Evolutionary conservation across 1,139 yeast genomes (phyloP), one percentile per base, ranked within the genome.

Genomic region (Kodamaea arcana): DNA sequence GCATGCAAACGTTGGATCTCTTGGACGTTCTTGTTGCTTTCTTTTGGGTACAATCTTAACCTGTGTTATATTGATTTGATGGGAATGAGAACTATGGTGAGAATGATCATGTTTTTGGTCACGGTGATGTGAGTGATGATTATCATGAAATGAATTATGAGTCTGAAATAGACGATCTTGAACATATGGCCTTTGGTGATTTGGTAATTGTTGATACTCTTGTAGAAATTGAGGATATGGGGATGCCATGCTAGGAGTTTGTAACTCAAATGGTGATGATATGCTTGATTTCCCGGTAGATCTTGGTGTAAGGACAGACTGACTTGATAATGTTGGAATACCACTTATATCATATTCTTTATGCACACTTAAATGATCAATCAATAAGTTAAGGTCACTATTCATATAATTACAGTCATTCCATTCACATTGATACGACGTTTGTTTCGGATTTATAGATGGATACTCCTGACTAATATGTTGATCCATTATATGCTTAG

Each of bases 351-450:
- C 31, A 16, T 13, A 13, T 7, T 12, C 15, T 13, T 78, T 83
- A 30, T 69, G 72, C 11, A 69, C 58, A 34, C 76, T 73, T 36
- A 85, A 67, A 57, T 86, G 95, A 32, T 69, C 62, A 14, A 83
- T 58, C 28, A 86, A 62, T 3, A 72, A 56, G 27, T 75, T 62
- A 29, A 80, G 52, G 45, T 78, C 78, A 15, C 60, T 50, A 27
- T 83, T 69, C 28, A 66, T 60, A 50, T 66, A 82, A 34, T 71
- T 62, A 65, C 95, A 86, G 36, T 78, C 69, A 41, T 65, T 62
- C 95, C 95, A 85, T 52, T 80, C 86, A 62, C 95, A 86, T 33
- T 61, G 75, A 47, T 47, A 65, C 9, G 47, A 37, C 13, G 43
- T 42, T 12, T 39, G 41, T 18, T 40, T 39, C 7, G 50, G 49